phyloP scores from a whole-genome alignment of 805 yeast genomes.

The Ogataea neopini region DNA sequence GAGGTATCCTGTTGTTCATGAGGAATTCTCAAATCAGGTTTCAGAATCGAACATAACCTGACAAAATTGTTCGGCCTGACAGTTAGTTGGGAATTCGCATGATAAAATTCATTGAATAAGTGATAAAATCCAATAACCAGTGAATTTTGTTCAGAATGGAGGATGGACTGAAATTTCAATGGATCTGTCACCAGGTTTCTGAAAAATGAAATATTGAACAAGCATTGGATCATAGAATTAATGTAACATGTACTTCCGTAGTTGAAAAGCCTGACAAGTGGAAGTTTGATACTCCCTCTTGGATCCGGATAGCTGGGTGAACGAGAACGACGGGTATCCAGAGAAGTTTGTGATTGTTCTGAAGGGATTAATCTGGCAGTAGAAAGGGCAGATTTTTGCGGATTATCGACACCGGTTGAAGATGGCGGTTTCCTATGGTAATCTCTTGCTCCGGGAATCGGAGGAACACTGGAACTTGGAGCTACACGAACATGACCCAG shows the following conservation, averaged over 20 bases:
- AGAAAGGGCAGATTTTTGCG: neutral
- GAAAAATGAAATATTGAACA: conserved; percentile 56
- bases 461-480: conserved; percentile 4
- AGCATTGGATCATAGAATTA: conserved; percentile 70
- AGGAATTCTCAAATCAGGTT: conserved; percentile 71
- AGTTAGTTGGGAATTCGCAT: conserved; percentile 54
- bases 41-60: conserved; percentile 45
- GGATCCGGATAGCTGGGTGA: neutral
- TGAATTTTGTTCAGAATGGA: conserved; percentile 20
- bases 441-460: conserved; percentile 8
- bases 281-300: conserved; percentile 9
- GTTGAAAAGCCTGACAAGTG: conserved; percentile 50
- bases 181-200: conserved; percentile 48
- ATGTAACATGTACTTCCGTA: conserved; percentile 77
- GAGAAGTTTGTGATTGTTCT: neutral
- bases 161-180: conserved; percentile 25
- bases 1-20: conserved; percentile 81
- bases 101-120: conserved; percentile 56
- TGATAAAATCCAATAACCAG: conserved; percentile 52
- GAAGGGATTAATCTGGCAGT: neutral
- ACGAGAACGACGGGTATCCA: conserved; percentile 1
- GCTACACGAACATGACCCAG: conserved; percentile 10
- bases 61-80: conserved; percentile 65
- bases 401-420: neutral
- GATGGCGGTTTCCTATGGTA: conserved; percentile 8